Percentiles rank a stretch among this genome's conserved stretches.
Evolutionary conservation across 805 yeast species (phyloP).

Genomic region (Nakazawaea ambrosiae): DNA sequence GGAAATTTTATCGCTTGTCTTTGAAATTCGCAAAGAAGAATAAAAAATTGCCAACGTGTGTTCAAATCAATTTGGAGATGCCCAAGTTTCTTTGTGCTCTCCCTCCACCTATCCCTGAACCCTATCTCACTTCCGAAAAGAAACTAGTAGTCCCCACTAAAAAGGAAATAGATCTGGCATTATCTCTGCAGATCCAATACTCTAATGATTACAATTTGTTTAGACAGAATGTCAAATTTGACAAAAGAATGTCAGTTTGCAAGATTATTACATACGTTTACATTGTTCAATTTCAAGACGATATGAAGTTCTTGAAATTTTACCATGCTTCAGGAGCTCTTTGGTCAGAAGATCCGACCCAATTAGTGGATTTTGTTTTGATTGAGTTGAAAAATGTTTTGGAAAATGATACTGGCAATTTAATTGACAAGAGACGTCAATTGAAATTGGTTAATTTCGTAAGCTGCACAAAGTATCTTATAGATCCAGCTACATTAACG

Average conservation of each 20-base stretch:
- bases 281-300: neutral
- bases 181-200: slow-evolving; percentile 31
- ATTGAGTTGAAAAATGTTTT: neutral
- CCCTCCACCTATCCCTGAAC: slow-evolving; percentile 37
- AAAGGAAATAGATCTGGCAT: slow-evolving; percentile 24
- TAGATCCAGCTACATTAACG: neutral
- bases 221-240: slow-evolving; percentile 33
- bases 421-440: neutral
- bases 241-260: slow-evolving; percentile 30
- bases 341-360: slow-evolving; percentile 18
- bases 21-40: no score
- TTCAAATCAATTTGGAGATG: no score
- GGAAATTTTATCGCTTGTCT: no score
- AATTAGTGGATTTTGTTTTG: slow-evolving; percentile 1
- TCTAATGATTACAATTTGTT: slow-evolving; percentile 30
- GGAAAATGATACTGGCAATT: neutral
- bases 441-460: neutral
- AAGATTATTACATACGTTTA: slow-evolving; percentile 20
- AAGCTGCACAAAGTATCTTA: neutral
- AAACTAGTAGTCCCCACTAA: slow-evolving; percentile 30
- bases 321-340: slow-evolving; percentile 21
- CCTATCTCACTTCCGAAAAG: slow-evolving; percentile 34
- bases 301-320: slow-evolving; percentile 17
- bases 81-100: slow-evolving; percentile 21
- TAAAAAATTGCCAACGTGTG: no score